Conservation (phyloP, 2,329 filamentous ascomycete species). For the Fusarium dlaminii region DNA sequence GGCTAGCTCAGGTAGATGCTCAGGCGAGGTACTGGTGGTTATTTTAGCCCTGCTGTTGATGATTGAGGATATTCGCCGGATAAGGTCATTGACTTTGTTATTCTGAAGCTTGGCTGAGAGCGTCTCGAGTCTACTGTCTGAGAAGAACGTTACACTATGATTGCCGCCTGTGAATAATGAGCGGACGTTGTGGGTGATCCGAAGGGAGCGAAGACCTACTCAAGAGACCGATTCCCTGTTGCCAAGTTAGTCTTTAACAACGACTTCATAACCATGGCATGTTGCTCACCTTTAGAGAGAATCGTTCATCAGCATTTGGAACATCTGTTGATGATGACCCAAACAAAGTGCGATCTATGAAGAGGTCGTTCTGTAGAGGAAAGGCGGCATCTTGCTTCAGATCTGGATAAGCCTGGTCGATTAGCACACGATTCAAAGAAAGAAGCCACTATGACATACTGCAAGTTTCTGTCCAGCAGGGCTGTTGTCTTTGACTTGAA, state of each 20-base stretch:
- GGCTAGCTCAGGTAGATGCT: background rate
- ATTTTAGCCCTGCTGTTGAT: slow-evolving; percentile 28
- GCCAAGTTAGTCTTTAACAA: background rate
- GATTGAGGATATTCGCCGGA: slow-evolving; percentile 28
- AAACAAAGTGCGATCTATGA: slow-evolving; percentile 27
- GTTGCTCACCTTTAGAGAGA: slow-evolving; percentile 23
- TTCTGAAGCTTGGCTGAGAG: slow-evolving; percentile 33
- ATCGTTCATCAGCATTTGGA: background rate
- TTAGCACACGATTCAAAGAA: background rate
- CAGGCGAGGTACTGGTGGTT: slow-evolving; percentile 20
- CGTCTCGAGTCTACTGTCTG: slow-evolving; percentile 30
- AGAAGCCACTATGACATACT: background rate
- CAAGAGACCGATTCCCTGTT: slow-evolving; percentile 34
- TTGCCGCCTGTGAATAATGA: slow-evolving; percentile 4
- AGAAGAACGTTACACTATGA: slow-evolving; percentile 37
- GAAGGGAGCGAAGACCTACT: background rate
- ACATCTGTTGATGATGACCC: background rate
- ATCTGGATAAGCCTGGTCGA: background rate
- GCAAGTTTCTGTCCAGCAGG: rapidly evolving
- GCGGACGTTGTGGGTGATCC: background rate
- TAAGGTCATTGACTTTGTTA: slow-evolving; percentile 33
- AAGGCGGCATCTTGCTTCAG: background rate
- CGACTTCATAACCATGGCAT: rapidly evolving
- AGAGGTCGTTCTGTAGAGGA: background rate
- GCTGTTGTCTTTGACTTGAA: background rate